A percentile compares a stretch with the other conserved stretches of the same genome.
phyloP scores from a whole-genome alignment of 2,329 filamentous ascomycete genomes.

The Lachnum nothofagi region DNA sequence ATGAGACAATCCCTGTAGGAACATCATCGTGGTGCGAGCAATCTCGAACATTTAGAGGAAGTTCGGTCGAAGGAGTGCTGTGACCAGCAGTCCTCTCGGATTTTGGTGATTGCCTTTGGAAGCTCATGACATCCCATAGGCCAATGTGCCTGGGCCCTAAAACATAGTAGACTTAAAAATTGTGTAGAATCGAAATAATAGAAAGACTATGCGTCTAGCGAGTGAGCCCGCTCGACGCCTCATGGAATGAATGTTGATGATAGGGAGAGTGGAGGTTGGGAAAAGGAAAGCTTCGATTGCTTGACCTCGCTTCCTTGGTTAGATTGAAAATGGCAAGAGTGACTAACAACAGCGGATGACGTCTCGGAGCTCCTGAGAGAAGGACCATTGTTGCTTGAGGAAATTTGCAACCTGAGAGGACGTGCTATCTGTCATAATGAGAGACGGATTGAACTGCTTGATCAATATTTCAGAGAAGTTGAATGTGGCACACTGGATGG shows the following conservation, averaged over 20 bases:
- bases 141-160: background rate
- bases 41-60: constrained; percentile 6
- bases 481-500: background rate
- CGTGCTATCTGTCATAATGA: no score
- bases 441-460: no score
- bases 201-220: background rate
- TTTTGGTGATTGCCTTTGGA: constrained; percentile 15
- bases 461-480: background rate
- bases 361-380: no score
- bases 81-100: constrained; percentile 4
- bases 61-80: constrained; percentile 5
- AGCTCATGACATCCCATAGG: constrained; percentile 20
- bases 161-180: constrained; percentile 12
- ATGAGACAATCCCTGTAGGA: constrained; percentile 34
- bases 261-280: background rate
- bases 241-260: background rate
- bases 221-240: background rate
- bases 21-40: constrained; percentile 19
- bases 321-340: constrained; percentile 9
- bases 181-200: background rate
- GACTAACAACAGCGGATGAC: no score
- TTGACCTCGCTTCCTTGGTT: background rate
- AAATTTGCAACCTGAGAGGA: no score
- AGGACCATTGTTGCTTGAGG: no score
- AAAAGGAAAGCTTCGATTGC: background rate